These are phyloP conservation scores for Austroboletus eburneus DNA, from an alignment of 768 basidiomycete species.

Conservation along the genomic window DNA sequence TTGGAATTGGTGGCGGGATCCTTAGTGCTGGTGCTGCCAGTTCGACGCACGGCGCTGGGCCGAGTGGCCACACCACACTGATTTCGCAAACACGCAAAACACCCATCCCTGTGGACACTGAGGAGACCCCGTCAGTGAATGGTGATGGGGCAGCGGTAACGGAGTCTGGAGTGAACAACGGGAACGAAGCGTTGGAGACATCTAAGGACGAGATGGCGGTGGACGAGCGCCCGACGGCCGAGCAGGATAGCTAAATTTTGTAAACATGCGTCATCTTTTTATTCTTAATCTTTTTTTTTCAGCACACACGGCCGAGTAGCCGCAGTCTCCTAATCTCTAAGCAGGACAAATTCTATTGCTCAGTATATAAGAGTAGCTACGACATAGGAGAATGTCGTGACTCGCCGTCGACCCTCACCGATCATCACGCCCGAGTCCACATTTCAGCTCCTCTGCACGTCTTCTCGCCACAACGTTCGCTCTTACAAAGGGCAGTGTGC, in stretches of 20 bases:
- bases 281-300: too few relatives aligned
- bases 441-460: too few relatives aligned
- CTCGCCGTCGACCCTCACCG: too few relatives aligned
- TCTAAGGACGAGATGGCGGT: constrained; percentile 25
- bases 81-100: constrained; percentile 27
- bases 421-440: too few relatives aligned
- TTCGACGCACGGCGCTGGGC: constrained; percentile 68
- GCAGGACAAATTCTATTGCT: too few relatives aligned
- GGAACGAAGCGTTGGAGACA: constrained; percentile 11
- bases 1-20: constrained; percentile 68
- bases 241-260: constrained; percentile 5
- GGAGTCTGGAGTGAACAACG: constrained; percentile 15
- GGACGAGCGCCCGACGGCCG: constrained; percentile 16
- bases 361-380: too few relatives aligned
- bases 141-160: constrained; percentile 16
- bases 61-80: constrained; percentile 60
- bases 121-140: constrained; percentile 22
- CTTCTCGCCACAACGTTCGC: too few relatives aligned
- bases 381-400: too few relatives aligned
- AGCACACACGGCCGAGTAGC: too few relatives aligned
- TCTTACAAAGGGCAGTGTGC: too few relatives aligned
- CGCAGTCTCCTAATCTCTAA: too few relatives aligned
- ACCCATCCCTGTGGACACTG: constrained; percentile 33
- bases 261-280: not conserved
- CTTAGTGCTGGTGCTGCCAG: constrained; percentile 54